Conservation (phyloP, 306 rosid species). For the Cicer pinnatifidum region DNA sequence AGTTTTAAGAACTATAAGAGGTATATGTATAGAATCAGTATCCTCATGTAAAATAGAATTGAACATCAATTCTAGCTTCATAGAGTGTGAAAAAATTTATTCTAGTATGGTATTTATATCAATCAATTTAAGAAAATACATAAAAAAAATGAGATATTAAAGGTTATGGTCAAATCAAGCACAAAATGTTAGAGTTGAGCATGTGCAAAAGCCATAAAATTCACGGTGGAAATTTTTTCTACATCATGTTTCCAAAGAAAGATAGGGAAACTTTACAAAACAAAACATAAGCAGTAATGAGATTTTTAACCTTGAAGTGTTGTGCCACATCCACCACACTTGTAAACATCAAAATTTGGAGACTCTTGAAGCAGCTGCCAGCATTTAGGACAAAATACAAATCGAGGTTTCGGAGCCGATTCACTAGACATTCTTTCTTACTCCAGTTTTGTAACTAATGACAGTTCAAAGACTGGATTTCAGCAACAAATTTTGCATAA, state of each 20-base stretch:
- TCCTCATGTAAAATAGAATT: background rate
- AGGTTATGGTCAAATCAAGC: constrained; percentile 30
- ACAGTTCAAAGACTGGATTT: constrained; percentile 39
- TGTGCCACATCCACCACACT: constrained; percentile 87
- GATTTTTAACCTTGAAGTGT: constrained; percentile 71
- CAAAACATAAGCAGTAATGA: constrained; percentile 4
- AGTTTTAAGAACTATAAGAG: constrained; percentile 14
- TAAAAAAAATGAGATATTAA: constrained; percentile 2
- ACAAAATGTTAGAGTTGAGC: constrained; percentile 16
- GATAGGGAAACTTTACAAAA: constrained; percentile 12
- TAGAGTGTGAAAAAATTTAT: background rate
- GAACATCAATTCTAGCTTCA: constrained; percentile 18
- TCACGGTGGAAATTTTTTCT: constrained; percentile 7
- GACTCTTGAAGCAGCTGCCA: constrained; percentile 65
- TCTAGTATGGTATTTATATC: background rate
- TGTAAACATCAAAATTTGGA: constrained; percentile 63
- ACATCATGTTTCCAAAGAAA: background rate
- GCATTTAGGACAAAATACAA: constrained; percentile 89
- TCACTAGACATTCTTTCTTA: constrained; percentile 62
- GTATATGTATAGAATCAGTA: constrained; percentile 15
- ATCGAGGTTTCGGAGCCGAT: constrained; percentile 61
- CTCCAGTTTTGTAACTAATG: constrained; percentile 38
- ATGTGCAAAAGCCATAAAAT: constrained; percentile 23
- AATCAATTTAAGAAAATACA: background rate
- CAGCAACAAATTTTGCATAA: constrained; percentile 36